Evolutionary conservation across 768 basidiomycete species (phyloP).

Genomic region (Boletus pseudopeckii): DNA sequence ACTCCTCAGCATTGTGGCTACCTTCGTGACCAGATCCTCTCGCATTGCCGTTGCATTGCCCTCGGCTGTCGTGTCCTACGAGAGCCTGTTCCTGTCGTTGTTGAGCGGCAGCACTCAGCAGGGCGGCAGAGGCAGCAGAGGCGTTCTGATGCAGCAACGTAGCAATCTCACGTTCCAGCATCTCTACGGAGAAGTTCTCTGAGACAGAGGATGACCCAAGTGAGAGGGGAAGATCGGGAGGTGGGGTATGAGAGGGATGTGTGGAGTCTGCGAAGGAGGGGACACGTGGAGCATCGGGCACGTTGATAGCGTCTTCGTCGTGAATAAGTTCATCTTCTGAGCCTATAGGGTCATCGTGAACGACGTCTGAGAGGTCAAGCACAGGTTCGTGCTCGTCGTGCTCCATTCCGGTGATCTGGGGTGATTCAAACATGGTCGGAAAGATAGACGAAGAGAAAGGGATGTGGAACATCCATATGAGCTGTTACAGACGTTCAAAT

Average conservation of each 20-base stretch:
- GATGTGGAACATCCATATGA: background rate
- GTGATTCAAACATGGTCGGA: background rate
- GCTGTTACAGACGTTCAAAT: background rate
- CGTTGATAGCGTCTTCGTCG: constrained; percentile 27
- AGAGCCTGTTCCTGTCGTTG: constrained; percentile 52
- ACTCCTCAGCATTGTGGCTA: constrained; percentile 14
- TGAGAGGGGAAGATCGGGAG: constrained; percentile 33
- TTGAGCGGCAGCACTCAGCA: constrained; percentile 64
- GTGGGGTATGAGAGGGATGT: constrained; percentile 15
- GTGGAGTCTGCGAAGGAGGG: constrained; percentile 24
- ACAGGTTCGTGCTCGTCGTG: constrained; percentile 59
- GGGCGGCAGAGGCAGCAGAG: constrained; percentile 61
- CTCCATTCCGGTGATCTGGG: constrained; percentile 34
- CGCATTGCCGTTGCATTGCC: constrained; percentile 18
- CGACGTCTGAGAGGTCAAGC: constrained; percentile 79
- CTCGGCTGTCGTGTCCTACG: constrained; percentile 35
- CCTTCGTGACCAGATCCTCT: constrained; percentile 12
- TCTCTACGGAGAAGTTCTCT: constrained; percentile 61
- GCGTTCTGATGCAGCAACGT: constrained; percentile 73
- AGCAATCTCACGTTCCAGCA: constrained; percentile 76
- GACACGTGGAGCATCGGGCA: constrained; percentile 31
- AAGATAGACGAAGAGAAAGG: background rate
- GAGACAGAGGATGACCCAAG: constrained; percentile 39
- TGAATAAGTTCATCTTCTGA: constrained; percentile 46
- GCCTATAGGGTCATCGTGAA: constrained; percentile 73